Evolutionary conservation across 2,329 filamentous ascomycete species (phyloP), one percentile per base, ranked within the genome.

Genomic region (Fusarium sp.): DNA sequence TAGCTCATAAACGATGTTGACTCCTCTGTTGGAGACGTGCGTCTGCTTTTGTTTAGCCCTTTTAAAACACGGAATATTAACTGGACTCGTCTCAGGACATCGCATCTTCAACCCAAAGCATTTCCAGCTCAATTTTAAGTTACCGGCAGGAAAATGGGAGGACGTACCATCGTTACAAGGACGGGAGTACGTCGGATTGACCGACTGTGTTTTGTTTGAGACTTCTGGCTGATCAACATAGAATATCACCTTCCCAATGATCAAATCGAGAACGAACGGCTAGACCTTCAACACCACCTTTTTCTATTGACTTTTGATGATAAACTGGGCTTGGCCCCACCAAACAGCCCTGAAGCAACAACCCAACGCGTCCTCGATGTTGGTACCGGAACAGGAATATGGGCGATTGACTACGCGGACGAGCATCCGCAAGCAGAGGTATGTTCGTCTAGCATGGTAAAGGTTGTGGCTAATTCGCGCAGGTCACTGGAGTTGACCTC

Each of bases 181-280:
- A 67, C 14, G 64, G 64, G 17, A 62, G 64, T 67, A 17, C 4
- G 64, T 32, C 7, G 10, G 1, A 15, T 0, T 4, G 3, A 4
- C 4, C 3, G 3, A 9, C 1, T 7, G 3, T 17, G 20, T 2
- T 4, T 9, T 2, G 12, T 1, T 3, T 15, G 0, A 7, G 0
- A 3, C 0, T 3, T 3, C 30, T 47, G 6, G 61, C n/a, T 1
- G 0, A 8, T 20, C 1, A 0, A 6, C 2, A 14, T 1, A 66
- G 63, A 66, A 48, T 67, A 67, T 9, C 39, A 52, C 4, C 51
- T 67, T 2, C 64, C 62, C 0, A 66, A 67, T 12, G 64, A 67
- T 7, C 62, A 58, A 1, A 21, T 40, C 2, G 64, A 67, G 9
- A 67, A 66, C 2, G 47, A 66, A 12, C 39, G 64, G 42, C 45